A percentile compares a stretch with the other conserved stretches of the same genome.
phyloP scores from a whole-genome alignment of 139 green algal species.

The Asterochloris erici region DNA sequence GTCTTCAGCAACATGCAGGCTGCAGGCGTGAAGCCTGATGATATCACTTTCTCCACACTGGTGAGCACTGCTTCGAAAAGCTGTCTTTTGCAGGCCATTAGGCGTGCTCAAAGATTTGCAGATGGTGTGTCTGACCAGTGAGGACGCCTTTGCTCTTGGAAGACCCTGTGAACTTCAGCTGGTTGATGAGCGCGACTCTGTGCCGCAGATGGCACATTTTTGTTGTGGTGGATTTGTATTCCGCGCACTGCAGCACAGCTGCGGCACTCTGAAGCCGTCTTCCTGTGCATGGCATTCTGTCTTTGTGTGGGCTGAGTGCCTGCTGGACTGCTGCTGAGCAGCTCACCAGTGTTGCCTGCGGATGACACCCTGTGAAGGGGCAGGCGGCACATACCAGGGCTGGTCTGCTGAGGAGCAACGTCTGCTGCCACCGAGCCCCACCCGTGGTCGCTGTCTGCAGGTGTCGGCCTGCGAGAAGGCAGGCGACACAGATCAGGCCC shows the following conservation, averaged over 20 bases:
- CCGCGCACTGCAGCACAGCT: too few relatives aligned
- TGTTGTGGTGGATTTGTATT: too few relatives aligned
- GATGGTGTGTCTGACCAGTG: too few relatives aligned
- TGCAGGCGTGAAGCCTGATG: slow-evolving; percentile 36
- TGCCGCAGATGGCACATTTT: too few relatives aligned
- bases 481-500: slow-evolving; percentile 19
- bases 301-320: too few relatives aligned
- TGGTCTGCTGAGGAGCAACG: slow-evolving; percentile 8
- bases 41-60: slow-evolving; percentile 42
- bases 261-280: too few relatives aligned
- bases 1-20: slow-evolving; percentile 40
- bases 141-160: too few relatives aligned
- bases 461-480: slow-evolving; percentile 44
- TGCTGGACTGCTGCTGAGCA: background rate
- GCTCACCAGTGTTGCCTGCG: background rate
- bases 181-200: too few relatives aligned
- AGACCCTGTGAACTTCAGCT: too few relatives aligned
- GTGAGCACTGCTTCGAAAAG: background rate
- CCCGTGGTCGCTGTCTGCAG: slow-evolving; percentile 2
- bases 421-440: background rate
- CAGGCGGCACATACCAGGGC: slow-evolving; percentile 20
- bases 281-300: too few relatives aligned
- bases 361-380: slow-evolving; percentile 42
- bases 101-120: background rate
- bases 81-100: background rate